These are phyloP conservation scores for Bathelium albidoporum DNA, from an alignment of 495 filamentous ascomycete genomes.

Conservation along the genomic window DNA sequence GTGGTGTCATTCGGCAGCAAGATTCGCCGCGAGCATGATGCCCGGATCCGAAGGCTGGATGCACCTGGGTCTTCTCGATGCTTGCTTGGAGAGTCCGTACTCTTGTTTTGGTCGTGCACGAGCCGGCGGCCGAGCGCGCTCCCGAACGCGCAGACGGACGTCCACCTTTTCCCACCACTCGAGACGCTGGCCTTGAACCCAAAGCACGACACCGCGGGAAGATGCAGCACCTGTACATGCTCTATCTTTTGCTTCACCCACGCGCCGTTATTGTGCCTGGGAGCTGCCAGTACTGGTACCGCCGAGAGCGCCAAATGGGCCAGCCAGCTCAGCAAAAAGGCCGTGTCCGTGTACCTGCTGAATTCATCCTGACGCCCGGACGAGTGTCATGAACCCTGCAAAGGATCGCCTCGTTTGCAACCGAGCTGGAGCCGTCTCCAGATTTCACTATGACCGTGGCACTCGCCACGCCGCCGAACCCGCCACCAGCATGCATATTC, in stretches of 20 bases:
- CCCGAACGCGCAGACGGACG: not conserved
- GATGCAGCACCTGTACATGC: slow-evolving; percentile 1
- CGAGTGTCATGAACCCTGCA: slow-evolving; percentile 1
- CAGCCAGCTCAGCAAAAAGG: not conserved
- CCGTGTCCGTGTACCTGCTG: not conserved
- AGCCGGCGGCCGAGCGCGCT: not conserved
- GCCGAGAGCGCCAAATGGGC: not conserved
- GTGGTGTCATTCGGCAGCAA: not conserved
- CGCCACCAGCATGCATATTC: not conserved
- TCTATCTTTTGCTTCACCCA: not conserved
- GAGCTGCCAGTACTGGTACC: not conserved
- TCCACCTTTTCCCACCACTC: not conserved
- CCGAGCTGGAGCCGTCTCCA: not conserved
- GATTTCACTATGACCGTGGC: not conserved
- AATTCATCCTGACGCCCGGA: not conserved
- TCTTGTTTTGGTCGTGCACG: not conserved
- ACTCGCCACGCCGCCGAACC: not conserved
- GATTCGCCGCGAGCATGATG: not conserved
- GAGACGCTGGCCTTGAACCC: not conserved
- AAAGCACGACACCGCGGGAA: slow-evolving; percentile 5
- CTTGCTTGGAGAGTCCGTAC: not conserved
- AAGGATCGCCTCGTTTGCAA: slow-evolving; percentile 3
- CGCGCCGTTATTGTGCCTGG: not conserved
- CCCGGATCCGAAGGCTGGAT: not conserved
- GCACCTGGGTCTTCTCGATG: not conserved